A percentile compares a stretch with the other conserved stretches of the same genome.
phyloP scores from a whole-genome alignment of 2,329 filamentous ascomycete genomes.

The Penicillium vulpinum region DNA sequence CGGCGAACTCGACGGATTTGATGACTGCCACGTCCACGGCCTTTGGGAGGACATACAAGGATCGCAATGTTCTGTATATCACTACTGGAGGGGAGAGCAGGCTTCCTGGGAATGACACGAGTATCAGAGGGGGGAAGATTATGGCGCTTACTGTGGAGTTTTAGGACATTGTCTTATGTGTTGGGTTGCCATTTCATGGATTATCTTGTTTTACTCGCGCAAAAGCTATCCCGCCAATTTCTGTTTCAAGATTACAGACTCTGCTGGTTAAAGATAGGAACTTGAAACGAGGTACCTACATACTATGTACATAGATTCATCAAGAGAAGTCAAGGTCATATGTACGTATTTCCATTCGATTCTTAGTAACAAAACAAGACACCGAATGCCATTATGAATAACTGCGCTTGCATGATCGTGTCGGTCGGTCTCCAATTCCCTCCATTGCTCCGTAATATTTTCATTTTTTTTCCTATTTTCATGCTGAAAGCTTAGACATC shows the following conservation, averaged over 20 bases:
- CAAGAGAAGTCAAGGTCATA: not conserved
- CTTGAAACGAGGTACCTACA: no score
- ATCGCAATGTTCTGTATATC: conserved; percentile 14
- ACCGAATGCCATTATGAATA: conserved; percentile 8
- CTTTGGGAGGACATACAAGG: conserved; percentile 11
- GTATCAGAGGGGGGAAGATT: conserved; percentile 5
- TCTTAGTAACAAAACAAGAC: conserved; percentile 3
- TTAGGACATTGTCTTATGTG: not conserved
- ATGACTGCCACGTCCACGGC: conserved; percentile 19
- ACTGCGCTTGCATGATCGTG: conserved; percentile 3
- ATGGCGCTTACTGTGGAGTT: not conserved
- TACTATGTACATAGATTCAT: no score
- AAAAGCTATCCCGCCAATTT: not conserved
- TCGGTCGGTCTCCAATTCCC: not conserved
- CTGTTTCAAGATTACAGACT: not conserved
- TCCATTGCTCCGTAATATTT: not conserved
- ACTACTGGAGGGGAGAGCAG: conserved; percentile 13
- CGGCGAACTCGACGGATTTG: conserved; percentile 11
- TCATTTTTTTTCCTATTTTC: conserved; percentile 6
- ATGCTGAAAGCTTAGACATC: conserved; percentile 2
- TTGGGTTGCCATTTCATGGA: not conserved
- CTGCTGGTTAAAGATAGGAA: not conserved
- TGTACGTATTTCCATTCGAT: conserved; percentile 5
- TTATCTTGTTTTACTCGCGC: not conserved
- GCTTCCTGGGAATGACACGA: not conserved